Percentiles rank a stretch among this genome's conserved stretches.
Conservation (phyloP, 192 early-diverging fungal genomes). For the Umbelopsis sp. region DNA sequence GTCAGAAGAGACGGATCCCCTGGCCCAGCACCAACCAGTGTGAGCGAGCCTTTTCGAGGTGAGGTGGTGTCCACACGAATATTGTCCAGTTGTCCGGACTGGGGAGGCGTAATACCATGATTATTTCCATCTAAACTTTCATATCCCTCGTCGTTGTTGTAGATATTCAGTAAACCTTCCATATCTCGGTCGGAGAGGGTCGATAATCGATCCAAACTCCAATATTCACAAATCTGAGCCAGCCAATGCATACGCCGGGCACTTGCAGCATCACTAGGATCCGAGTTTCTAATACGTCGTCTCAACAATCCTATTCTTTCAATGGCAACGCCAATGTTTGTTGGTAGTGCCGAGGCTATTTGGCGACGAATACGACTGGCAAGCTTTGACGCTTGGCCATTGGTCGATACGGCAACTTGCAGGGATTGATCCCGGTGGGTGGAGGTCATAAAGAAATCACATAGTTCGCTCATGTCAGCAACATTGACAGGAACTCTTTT, state of each 20-base stretch:
- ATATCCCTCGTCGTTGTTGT: conserved; percentile 39
- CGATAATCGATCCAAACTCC: conserved; percentile 52
- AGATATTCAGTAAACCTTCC: conserved; percentile 47
- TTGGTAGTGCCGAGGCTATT: conserved; percentile 61
- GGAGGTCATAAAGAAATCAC: conserved; percentile 82
- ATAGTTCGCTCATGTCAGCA: conserved; percentile 70
- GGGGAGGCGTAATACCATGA: not conserved
- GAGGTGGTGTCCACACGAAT: conserved; percentile 70
- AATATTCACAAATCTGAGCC: conserved; percentile 58
- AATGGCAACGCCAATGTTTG: conserved; percentile 61
- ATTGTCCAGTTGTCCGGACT: conserved; percentile 73
- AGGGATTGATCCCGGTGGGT: conserved; percentile 67
- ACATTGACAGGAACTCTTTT: conserved; percentile 74
- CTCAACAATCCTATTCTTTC: conserved; percentile 55
- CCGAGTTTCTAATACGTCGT: conserved; percentile 43
- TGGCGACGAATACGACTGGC: conserved; percentile 66
- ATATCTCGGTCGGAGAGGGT: conserved; percentile 43
- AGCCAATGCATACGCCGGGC: conserved; percentile 57
- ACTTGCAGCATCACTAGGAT: conserved; percentile 43
- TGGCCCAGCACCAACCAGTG: conserved; percentile 84
- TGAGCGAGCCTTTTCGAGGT: conserved; percentile 56
- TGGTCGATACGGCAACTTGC: conserved; percentile 81
- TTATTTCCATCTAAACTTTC: conserved; percentile 17
- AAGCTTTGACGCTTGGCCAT: conserved; percentile 69
- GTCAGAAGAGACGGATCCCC: conserved; percentile 87